Evolutionary conservation across 2,329 filamentous ascomycete genomes (phyloP), one percentile per base, ranked within the genome.

Genomic region (Botryotinia narcissicola): DNA sequence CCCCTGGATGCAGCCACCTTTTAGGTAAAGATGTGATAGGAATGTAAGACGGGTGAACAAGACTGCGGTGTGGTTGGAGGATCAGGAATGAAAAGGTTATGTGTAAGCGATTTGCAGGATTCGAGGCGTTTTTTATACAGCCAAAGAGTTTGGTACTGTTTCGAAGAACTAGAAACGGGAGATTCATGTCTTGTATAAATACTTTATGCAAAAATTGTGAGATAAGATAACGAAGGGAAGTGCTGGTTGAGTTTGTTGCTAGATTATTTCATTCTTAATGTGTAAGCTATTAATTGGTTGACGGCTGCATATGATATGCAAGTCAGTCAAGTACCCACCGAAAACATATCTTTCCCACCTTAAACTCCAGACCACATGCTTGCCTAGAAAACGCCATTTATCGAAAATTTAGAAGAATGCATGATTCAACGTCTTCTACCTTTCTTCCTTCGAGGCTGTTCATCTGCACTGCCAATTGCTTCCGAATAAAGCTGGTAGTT

Each of bases 401-500:
- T 22, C 25, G 29, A 68, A 37, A 22, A 32, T 32, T 51, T 57
- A 61, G 37, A 48, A n/a, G n/a, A 7, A 67, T 35, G 61, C 20
- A 8, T 44, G 62, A 46, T 25, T 60, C 29, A 78, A 68, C 78
- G 74, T 66, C 75, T 76, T 73, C 74, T 77, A 42, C 70, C 76
- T 64, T 76, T 78, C 67, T 76, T 70, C 59, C 74, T 79, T 62
- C 74, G 74, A n/a, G 46, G 67, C 40, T 73, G 46, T 42, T 88
- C 81, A 84, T 86, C 73, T 74, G 79, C 67, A 78, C 77, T 61
- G 73, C 79, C 79, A 80, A 85, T 75, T 81, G 70, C 84, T 40
- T 86, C 86, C 29, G 83, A 85, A 73, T 90, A 88, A 46, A 89
- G 89, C 78, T 90, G 89, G 76, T 90, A 90, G 75, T 91, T 90